phyloP scores from a whole-genome alignment of 305 asterid genomes.

The Fraxinus paxiana region DNA sequence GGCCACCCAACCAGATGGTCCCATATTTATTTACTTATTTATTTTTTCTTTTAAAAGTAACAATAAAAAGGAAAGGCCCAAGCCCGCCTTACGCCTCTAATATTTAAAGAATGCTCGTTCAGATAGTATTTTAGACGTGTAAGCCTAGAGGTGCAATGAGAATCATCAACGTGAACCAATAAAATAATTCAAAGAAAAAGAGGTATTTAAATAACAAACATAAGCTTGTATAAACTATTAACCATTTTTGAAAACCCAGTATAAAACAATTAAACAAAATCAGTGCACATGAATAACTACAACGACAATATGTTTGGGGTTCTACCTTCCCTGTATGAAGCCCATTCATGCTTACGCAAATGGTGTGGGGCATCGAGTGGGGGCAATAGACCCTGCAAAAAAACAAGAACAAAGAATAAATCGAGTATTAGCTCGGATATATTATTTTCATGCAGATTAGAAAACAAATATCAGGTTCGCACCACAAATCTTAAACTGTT shows the following conservation, averaged over 20 bases:
- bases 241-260: neutral
- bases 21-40: neutral
- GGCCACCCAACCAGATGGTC: neutral
- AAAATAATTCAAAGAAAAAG: neutral
- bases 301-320: constrained; percentile 5
- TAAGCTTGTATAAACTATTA: neutral
- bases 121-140: neutral
- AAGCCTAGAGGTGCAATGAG: neutral
- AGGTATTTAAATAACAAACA: neutral
- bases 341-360: constrained; percentile 97
- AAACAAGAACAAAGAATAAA: constrained; percentile 3
- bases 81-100: neutral
- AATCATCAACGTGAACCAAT: neutral
- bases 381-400: constrained; percentile 77
- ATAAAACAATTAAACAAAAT: neutral
- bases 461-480: constrained; percentile 30
- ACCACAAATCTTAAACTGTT: constrained; percentile 88
- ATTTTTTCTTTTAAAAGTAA: neutral
- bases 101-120: neutral
- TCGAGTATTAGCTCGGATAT: constrained; percentile 2
- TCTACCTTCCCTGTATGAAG: constrained; percentile 89
- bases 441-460: neutral
- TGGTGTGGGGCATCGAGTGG: constrained; percentile 98
- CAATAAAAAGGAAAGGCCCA: neutral
- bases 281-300: neutral